Base-by-base conservation (phyloP, 1,284 basidiomycete genomes). In the Naganishia sp. region DNA sequence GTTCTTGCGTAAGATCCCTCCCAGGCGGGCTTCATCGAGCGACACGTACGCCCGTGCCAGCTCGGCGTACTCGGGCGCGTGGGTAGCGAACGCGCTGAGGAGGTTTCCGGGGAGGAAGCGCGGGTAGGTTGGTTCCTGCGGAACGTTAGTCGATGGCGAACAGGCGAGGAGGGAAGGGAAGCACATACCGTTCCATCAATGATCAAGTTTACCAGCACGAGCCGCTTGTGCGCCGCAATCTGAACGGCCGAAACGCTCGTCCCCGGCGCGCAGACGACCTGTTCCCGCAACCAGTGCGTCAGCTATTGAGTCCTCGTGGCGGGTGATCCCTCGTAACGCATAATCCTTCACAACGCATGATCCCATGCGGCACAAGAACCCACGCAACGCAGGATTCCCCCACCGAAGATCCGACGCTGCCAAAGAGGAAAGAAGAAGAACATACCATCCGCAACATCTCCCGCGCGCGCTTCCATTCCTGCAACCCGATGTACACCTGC, bases 191-290 rank as follows among this genome's bases (percentile, higher is more conserved):
- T 56, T 13, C 63, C 67, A 3, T 41, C 47, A 18, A 68, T 18
- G 50, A 68, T 68, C 10, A 68, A 49, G 39, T 62, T 56, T 31
- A 68, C 60, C 2, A 68, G 58, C 23, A 56, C 53, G 31, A 68
- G 54, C 43, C 66, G 65, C 28, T 52, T 66, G 32, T 63, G 64
- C 11, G 67, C 63, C 13, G 50, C 52, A 11, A 66, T 53, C 21
- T 68, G 67, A 1, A 63, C 49, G 1, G 67, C 63, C 15, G 63
- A 62, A 6, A 52, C 58, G 7, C 21, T 32, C 18, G 52, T 32
- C 45, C 45, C 58, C 4, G 67, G 67, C 45, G 46, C 49, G 18
- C 45, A 49, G 13, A 66, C 50, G 13, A 57, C 53, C 67, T 68
- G 50, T 11, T 17, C 2, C 23, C 15, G 31, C 11, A 41, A 28